Evolutionary conservation across 1,284 basidiomycete species (phyloP).

Genomic region (Exsudoporus floridanus): DNA sequence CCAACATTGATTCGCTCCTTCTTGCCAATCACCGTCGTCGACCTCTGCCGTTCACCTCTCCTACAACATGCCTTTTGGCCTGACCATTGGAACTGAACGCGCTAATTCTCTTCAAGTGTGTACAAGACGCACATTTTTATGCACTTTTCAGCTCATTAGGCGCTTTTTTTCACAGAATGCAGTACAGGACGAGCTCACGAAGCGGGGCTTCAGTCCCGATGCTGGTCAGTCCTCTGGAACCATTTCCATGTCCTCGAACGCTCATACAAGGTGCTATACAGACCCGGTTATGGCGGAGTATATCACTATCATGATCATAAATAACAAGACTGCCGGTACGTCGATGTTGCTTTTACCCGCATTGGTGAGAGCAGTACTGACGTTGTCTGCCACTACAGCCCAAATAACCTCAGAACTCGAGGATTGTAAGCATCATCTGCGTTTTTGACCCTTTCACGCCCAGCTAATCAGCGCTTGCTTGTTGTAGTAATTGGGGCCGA

Average conservation of each 20-base stretch:
- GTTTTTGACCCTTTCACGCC: conserved; percentile 11
- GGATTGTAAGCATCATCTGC: conserved; percentile 58
- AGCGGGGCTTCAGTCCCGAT: conserved; percentile 73
- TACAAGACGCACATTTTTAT: background rate
- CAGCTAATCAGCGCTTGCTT: conserved; percentile 18
- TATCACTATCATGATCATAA: conserved; percentile 89
- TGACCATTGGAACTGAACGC: conserved; percentile 76
- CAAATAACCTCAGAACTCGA: conserved; percentile 81
- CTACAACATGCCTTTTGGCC: conserved; percentile 64
- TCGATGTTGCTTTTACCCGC: conserved; percentile 6
- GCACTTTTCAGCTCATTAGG: conserved; percentile 12
- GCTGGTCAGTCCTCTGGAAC: conserved; percentile 52
- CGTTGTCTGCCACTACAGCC: conserved; percentile 43
- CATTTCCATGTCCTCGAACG: background rate
- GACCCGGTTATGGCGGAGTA: conserved; percentile 91
- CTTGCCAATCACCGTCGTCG: conserved; percentile 32
- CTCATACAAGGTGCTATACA: conserved; percentile 29
- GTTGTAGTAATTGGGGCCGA: conserved; percentile 73
- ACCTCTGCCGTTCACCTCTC: conserved; percentile 17
- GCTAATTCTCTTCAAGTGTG: conserved; percentile 69
- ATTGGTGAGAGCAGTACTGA: background rate
- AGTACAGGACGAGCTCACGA: conserved; percentile 80
- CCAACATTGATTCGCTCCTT: conserved; percentile 27
- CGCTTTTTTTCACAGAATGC: conserved; percentile 52
- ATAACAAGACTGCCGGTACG: conserved; percentile 80